phyloP scores from a whole-genome alignment of 768 basidiomycete species.

The Cystobasidiopsis lactophilus region DNA sequence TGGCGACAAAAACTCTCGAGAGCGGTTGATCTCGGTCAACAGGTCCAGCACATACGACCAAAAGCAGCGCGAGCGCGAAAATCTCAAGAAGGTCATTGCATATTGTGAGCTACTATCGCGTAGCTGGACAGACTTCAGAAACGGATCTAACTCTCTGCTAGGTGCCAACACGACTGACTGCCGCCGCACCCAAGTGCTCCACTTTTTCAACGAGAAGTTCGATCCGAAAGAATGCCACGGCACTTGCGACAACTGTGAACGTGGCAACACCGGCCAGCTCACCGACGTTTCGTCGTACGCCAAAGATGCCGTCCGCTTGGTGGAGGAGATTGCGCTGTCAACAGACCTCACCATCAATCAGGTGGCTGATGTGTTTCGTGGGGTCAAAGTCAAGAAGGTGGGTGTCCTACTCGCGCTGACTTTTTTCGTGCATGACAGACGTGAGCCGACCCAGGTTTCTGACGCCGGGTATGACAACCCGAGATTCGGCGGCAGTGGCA shows the following conservation, averaged over 20 bases:
- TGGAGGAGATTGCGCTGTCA: slow-evolving; percentile 30
- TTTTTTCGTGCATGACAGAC: not conserved
- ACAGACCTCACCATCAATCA: slow-evolving; percentile 40
- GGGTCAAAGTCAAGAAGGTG: slow-evolving; percentile 31
- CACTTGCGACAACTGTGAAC: slow-evolving; percentile 65
- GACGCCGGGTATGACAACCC: slow-evolving; percentile 33
- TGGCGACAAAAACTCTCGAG: slow-evolving; percentile 29
- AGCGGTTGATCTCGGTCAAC: slow-evolving; percentile 17
- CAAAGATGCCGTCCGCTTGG: slow-evolving; percentile 36
- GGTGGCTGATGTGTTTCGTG: slow-evolving; percentile 43
- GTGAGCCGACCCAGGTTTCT: slow-evolving; percentile 24
- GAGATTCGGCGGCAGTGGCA: slow-evolving; percentile 36
- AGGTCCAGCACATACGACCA: slow-evolving; percentile 32
- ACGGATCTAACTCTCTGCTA: not conserved
- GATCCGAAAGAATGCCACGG: slow-evolving; percentile 40
- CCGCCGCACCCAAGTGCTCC: slow-evolving; percentile 62
- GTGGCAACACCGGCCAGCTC: slow-evolving; percentile 27
- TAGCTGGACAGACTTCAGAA: too few relatives aligned
- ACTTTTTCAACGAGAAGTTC: slow-evolving; percentile 72
- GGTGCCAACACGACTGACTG: slow-evolving; percentile 52
- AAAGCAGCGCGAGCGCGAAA: slow-evolving; percentile 43
- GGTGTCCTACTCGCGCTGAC: not conserved
- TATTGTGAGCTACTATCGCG: slow-evolving; percentile 34
- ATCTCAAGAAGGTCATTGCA: slow-evolving; percentile 44
- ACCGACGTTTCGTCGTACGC: slow-evolving; percentile 45